These are phyloP conservation scores for Vitis hybrid DNA, from an alignment of 177 flowering plant genomes.

Conservation along the genomic window DNA sequence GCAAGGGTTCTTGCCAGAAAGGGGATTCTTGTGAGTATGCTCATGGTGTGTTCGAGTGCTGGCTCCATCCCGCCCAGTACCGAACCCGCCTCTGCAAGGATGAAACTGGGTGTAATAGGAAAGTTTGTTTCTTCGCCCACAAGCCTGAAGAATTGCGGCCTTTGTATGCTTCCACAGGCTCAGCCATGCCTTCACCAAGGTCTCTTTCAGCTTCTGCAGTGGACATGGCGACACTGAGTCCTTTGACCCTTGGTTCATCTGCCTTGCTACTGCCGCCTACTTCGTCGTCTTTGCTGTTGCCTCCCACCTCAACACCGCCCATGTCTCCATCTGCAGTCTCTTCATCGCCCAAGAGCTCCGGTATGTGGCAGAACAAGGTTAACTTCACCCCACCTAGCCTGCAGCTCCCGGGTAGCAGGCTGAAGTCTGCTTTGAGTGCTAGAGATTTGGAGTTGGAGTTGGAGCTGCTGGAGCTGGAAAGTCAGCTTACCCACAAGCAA, in stretches of 20 bases:
- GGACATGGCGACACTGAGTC: conserved; percentile 56
- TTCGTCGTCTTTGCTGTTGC: conserved; percentile 40
- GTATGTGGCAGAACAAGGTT: conserved; percentile 62
- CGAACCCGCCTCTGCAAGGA: conserved; percentile 93
- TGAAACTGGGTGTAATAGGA: conserved; percentile 71
- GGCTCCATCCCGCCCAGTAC: conserved; percentile 98
- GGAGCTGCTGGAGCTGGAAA: conserved; percentile 60
- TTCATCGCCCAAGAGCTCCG: conserved; percentile 58
- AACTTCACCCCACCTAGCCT: conserved; percentile 64
- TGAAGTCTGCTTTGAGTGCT: conserved; percentile 66
- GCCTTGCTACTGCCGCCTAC: too few species aligned
- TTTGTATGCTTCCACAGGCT: conserved; percentile 85
- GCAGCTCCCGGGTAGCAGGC: conserved; percentile 84
- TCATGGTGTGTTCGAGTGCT: conserved; percentile 94
- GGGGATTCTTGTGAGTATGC: conserved; percentile 92
- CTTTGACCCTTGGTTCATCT: conserved; percentile 48
- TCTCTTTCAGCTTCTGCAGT: conserved; percentile 33
- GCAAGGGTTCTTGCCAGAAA: conserved; percentile 74
- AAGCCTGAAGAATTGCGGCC: conserved; percentile 82
- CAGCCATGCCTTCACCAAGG: conserved; percentile 82
- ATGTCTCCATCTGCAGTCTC: conserved; percentile 54
- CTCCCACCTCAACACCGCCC: conserved; percentile 60
- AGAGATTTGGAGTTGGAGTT: conserved; percentile 71
- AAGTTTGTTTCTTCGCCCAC: conserved; percentile 97
- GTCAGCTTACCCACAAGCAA: conserved; percentile 38